A percentile compares a stretch with the other conserved stretches of the same genome.
Conservation (phyloP, 768 basidiomycete genomes). For the Mycena rebaudengoi region DNA sequence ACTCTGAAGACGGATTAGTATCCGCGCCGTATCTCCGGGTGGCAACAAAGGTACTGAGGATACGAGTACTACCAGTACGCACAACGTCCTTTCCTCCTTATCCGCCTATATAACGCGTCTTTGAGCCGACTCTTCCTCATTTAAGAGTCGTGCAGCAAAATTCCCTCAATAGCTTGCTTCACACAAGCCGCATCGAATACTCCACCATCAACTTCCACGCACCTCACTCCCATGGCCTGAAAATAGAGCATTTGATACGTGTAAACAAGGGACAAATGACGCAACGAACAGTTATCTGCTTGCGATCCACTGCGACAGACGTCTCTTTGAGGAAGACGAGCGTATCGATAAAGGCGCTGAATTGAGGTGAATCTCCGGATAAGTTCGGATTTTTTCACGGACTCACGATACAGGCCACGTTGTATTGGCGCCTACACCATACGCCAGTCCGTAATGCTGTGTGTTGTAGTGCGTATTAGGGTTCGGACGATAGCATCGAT, state of each 20-base stretch:
- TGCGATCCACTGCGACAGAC: conserved; percentile 67
- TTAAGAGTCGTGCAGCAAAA: conserved; percentile 22
- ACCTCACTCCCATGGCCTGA: conserved; percentile 68
- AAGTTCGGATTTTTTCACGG: background rate
- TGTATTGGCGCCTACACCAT: conserved; percentile 50
- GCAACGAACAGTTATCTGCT: conserved; percentile 66
- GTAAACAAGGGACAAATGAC: background rate
- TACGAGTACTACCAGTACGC: too few relatives aligned
- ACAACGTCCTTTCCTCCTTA: too few relatives aligned
- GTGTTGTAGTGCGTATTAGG: conserved; percentile 69
- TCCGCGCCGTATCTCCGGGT: too few relatives aligned
- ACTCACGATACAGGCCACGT: conserved; percentile 69
- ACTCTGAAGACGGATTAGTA: too few relatives aligned
- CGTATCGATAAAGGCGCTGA: conserved; percentile 80
- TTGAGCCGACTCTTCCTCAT: too few relatives aligned
- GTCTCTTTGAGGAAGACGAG: conserved; percentile 78
- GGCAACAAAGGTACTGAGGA: too few relatives aligned
- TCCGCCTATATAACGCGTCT: too few relatives aligned
- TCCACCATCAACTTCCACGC: conserved; percentile 54
- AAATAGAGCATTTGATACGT: conserved; percentile 12
- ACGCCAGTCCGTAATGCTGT: conserved; percentile 64
- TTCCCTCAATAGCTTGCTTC: conserved; percentile 48
- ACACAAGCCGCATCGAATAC: conserved; percentile 58
- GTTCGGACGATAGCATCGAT: conserved; percentile 75
- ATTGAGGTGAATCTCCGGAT: background rate